Percentiles rank a stretch among this genome's conserved stretches.
Evolutionary conservation across 2,329 filamentous ascomycete genomes (phyloP).

Genomic region (Penicillium polonicum): DNA sequence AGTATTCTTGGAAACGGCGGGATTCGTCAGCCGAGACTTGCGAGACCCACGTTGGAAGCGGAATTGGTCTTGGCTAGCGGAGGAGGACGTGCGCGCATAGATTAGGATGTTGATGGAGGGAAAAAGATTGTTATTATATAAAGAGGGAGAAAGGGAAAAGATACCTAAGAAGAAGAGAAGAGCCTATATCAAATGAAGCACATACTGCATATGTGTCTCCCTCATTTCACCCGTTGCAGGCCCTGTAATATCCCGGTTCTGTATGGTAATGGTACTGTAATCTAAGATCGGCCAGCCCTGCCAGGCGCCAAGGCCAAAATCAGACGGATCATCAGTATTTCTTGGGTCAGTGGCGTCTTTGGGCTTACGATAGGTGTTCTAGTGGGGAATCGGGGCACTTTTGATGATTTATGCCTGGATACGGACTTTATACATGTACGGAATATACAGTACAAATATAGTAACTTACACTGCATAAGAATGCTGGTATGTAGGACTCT

Average conservation of each 20-base stretch:
- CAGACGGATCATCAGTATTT: not conserved
- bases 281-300: slow-evolving; percentile 16
- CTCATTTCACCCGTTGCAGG: not conserved
- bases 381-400: not conserved
- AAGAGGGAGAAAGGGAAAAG: not conserved
- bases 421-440: not conserved
- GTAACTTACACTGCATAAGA: too few relatives aligned
- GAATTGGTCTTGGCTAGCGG: slow-evolving; percentile 26
- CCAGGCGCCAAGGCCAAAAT: slow-evolving; percentile 12
- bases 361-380: not conserved
- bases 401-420: not conserved
- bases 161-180: too few relatives aligned
- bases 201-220: not conserved
- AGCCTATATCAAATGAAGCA: not conserved
- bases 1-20: slow-evolving; percentile 20
- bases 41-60: slow-evolving; percentile 24
- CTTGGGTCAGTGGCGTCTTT: slow-evolving; percentile 7
- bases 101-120: not conserved
- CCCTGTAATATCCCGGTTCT: slow-evolving; percentile 1
- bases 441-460: not conserved
- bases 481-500: too few relatives aligned
- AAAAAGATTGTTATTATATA: not conserved
- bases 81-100: slow-evolving; percentile 2
- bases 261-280: slow-evolving; percentile 1
- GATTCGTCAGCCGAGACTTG: slow-evolving; percentile 30